These are phyloP conservation scores for Neostapfia colusana DNA, from an alignment of 176 grass and related monocot species.

Conservation along the genomic window DNA sequence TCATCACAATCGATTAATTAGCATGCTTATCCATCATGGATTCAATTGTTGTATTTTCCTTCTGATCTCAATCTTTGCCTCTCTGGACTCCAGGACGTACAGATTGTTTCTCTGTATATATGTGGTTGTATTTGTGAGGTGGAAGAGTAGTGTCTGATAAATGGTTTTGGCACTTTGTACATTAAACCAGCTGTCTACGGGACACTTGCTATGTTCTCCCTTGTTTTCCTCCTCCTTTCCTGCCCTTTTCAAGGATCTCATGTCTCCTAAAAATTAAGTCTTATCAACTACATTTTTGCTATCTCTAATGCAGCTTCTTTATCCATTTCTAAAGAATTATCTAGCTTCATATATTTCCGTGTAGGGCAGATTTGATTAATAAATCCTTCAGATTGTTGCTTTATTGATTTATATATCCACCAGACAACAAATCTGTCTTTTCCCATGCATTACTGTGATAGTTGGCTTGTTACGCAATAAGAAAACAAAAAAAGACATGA, in stretches of 20 bases:
- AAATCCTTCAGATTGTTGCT: slow-evolving; percentile 23
- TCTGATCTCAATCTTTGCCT: not conserved
- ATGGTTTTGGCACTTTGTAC: slow-evolving; percentile 35
- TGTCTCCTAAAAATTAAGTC: slow-evolving; percentile 47
- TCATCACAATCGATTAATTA: slow-evolving; percentile 6
- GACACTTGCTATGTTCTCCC: slow-evolving; percentile 30
- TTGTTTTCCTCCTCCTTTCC: slow-evolving; percentile 58
- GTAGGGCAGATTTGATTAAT: not conserved
- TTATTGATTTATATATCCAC: slow-evolving; percentile 27
- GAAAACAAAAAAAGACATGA: not conserved
- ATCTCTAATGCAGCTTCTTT: not conserved
- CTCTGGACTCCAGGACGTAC: slow-evolving; percentile 2
- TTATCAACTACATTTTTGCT: slow-evolving; percentile 22
- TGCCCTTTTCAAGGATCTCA: slow-evolving; percentile 54
- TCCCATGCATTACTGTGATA: not conserved
- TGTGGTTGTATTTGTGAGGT: not conserved
- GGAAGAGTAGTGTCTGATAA: not conserved
- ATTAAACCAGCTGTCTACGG: slow-evolving; percentile 18
- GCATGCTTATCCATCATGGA: not conserved
- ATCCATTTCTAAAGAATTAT: not conserved
- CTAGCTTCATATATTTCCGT: not conserved
- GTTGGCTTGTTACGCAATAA: not conserved
- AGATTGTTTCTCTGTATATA: not conserved
- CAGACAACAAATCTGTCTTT: slow-evolving; percentile 31
- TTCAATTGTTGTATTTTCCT: not conserved